These are phyloP conservation scores for Camellia sinensis DNA, from an alignment of 148 eudicot genomes.

Conservation along the genomic window DNA sequence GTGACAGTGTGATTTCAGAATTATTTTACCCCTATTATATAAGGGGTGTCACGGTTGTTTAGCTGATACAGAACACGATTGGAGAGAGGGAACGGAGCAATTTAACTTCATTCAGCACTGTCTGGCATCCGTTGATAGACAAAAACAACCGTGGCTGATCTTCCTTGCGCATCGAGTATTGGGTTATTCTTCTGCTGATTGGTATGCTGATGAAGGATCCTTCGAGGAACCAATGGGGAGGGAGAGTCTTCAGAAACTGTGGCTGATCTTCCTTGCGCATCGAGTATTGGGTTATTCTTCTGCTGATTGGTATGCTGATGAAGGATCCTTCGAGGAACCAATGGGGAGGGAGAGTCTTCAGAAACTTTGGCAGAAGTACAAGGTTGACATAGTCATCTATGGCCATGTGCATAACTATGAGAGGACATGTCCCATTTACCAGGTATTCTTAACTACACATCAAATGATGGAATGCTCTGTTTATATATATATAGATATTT, in stretches of 20 bases:
- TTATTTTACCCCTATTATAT: too few relatives aligned
- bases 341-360: constrained; percentile 97
- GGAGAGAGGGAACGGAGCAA: constrained; percentile 91
- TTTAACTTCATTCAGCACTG: constrained; percentile 81
- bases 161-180: constrained; percentile 89
- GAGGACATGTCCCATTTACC: constrained; percentile 88
- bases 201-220: constrained; percentile 64
- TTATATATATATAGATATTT: not conserved
- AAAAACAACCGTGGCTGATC: constrained; percentile 91
- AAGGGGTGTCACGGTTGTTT: too few relatives aligned
- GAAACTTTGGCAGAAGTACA: constrained; percentile 90
- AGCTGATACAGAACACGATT: constrained; percentile 89
- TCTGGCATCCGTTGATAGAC: constrained; percentile 78
- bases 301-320: constrained; percentile 38
- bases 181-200: constrained; percentile 66
- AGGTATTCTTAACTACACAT: constrained; percentile 41
- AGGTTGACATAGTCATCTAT: constrained; percentile 77
- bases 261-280: constrained; percentile 88
- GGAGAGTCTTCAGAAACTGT: constrained; percentile 92
- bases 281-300: constrained; percentile 92
- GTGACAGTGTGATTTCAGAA: too few relatives aligned
- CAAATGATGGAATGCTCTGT: not conserved
- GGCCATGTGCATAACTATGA: constrained; percentile 93
- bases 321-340: constrained; percentile 85
- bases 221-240: constrained; percentile 94